phyloP scores from a whole-genome alignment of 1,284 basidiomycete genomes.

The Boletus semigastroideus region DNA sequence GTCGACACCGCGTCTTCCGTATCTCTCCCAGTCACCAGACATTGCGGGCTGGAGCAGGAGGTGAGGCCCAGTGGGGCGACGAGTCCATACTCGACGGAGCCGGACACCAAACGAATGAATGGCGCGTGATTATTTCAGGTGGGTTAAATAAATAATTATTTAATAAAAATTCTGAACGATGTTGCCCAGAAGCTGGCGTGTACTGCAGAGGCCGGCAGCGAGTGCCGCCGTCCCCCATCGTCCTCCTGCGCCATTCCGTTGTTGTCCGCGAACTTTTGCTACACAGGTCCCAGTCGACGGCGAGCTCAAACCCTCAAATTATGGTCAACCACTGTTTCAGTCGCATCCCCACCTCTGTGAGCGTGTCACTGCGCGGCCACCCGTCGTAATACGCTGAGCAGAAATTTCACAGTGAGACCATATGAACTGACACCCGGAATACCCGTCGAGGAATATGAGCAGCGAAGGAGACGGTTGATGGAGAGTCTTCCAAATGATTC shows the following conservation, averaged over 20 bases:
- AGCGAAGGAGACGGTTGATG: constrained; percentile 75
- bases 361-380: constrained; percentile 22
- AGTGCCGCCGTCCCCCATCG: background rate
- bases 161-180: constrained; percentile 13
- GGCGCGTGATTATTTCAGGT: constrained; percentile 25
- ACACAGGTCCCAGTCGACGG: constrained; percentile 31
- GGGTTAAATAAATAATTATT: background rate
- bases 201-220: constrained; percentile 10
- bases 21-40: constrained; percentile 54
- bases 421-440: constrained; percentile 89
- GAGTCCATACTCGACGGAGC: constrained; percentile 21
- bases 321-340: constrained; percentile 74
- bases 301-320: constrained; percentile 58
- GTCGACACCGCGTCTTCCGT: constrained; percentile 60
- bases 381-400: constrained; percentile 4
- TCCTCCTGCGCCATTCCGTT: background rate
- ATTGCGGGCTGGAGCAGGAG: constrained; percentile 17
- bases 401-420: constrained; percentile 39
- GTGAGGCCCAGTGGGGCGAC: constrained; percentile 10
- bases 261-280: constrained; percentile 34
- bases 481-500: constrained; percentile 73
- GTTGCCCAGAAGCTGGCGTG: constrained; percentile 18
- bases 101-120: background rate
- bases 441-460: constrained; percentile 78
- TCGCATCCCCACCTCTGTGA: constrained; percentile 80